A percentile compares a stretch with the other conserved stretches of the same genome.
phyloP scores from a whole-genome alignment of 2,329 filamentous ascomycete species.

The Sporothrix luriei region DNA sequence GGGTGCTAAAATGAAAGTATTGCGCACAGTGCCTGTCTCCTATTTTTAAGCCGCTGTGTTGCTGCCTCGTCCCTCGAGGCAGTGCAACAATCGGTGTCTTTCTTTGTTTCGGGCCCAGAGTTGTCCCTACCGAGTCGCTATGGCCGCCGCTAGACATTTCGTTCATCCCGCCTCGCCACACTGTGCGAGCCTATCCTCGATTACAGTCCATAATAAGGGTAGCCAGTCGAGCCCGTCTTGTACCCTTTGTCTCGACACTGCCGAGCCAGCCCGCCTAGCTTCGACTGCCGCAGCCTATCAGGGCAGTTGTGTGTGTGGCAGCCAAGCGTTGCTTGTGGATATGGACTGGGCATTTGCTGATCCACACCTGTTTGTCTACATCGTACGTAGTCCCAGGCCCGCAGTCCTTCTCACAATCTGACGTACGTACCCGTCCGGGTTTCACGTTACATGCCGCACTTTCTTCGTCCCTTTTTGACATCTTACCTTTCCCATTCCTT shows the following conservation, averaged over 20 bases:
- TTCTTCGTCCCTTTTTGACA: not conserved
- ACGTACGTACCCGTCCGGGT: no score
- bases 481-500: conserved; percentile 6
- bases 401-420: no score
- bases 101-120: not conserved
- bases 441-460: no score
- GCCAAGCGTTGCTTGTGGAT: not conserved
- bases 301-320: not conserved
- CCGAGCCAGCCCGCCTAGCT: not conserved
- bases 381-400: no score
- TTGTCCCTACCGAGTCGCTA: not conserved
- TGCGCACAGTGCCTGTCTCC: not conserved
- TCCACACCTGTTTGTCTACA: not conserved
- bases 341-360: not conserved
- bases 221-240: not conserved
- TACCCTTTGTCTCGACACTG: not conserved
- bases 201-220: no score
- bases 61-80: not conserved
- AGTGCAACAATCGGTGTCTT: no score
- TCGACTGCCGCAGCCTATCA: not conserved
- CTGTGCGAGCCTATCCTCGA: not conserved
- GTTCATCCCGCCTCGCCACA: conserved; percentile 18
- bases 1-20: not conserved
- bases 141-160: conserved; percentile 20
- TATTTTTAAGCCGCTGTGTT: no score